These are phyloP conservation scores for Alisma plantagoaquatica DNA, from an alignment of 106 monocot genomes.

Conservation along the genomic window DNA sequence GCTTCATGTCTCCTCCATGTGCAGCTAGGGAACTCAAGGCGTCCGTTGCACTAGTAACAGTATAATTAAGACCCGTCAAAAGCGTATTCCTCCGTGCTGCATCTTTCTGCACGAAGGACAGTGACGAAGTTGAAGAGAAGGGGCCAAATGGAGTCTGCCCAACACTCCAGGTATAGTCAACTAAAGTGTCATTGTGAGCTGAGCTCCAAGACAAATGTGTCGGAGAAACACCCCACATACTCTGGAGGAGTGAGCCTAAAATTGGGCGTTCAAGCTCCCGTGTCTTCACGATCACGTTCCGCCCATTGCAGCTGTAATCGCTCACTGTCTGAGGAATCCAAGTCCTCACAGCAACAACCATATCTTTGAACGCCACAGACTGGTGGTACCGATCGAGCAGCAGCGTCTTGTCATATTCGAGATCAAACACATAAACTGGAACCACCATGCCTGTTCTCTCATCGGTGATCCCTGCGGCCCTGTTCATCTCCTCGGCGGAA, in stretches of 20 bases:
- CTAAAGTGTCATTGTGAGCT: conserved; percentile 53
- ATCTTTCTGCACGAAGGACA: conserved; percentile 91
- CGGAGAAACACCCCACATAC: conserved; percentile 85
- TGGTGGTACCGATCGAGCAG: conserved; percentile 87
- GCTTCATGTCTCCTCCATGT: conserved; percentile 73
- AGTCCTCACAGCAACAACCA: conserved; percentile 85
- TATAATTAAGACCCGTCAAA: conserved; percentile 62
- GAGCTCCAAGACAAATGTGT: conserved; percentile 85
- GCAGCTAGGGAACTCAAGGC: conserved; percentile 51
- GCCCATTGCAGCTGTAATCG: conserved; percentile 93
- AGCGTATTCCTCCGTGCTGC: conserved; percentile 78
- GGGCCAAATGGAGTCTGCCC: conserved; percentile 98
- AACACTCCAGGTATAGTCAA: conserved; percentile 91
- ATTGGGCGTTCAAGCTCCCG: conserved; percentile 77
- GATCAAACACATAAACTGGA: conserved; percentile 86
- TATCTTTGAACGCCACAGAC: conserved; percentile 79
- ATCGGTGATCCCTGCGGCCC: conserved; percentile 26
- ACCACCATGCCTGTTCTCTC: conserved; percentile 40
- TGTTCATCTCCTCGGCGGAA: conserved; percentile 56
- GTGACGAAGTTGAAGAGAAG: conserved; percentile 53
- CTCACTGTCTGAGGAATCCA: conserved; percentile 71
- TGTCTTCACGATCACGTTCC: conserved; percentile 67
- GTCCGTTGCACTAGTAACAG: conserved; percentile 58
- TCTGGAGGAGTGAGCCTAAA: conserved; percentile 74
- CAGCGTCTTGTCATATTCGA: conserved; percentile 64